Evolutionary conservation across 2,329 filamentous ascomycete genomes (phyloP).

Genomic region (Daldinia eschscholtzii): DNA sequence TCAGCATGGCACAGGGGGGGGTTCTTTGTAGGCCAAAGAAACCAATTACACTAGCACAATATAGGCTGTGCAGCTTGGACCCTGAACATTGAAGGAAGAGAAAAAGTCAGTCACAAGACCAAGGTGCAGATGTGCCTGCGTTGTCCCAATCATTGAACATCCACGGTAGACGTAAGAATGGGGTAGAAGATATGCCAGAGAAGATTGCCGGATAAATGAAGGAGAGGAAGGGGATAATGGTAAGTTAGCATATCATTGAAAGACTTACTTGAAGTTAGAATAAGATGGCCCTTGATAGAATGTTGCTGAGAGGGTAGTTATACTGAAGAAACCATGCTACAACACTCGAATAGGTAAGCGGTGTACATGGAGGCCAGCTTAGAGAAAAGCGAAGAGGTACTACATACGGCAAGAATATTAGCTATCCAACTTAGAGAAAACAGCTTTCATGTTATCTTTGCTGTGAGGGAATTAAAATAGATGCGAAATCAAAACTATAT

Average conservation of each 20-base stretch:
- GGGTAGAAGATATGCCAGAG: not conserved
- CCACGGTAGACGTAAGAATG: not conserved
- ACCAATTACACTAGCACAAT: not conserved
- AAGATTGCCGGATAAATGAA: not conserved
- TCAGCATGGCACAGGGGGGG: not conserved
- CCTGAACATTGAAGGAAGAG: not conserved
- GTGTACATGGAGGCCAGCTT: no score
- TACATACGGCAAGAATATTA: not conserved
- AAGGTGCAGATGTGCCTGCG: not conserved
- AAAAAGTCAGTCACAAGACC: not conserved
- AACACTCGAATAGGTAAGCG: not conserved
- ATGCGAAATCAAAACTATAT: not conserved
- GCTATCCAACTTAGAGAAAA: not conserved
- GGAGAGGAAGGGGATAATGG: not conserved
- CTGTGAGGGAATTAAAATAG: not conserved
- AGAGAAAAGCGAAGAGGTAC: not conserved
- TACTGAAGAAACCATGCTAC: not conserved
- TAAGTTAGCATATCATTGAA: not conserved
- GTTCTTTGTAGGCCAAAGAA: not conserved
- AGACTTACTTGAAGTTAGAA: not conserved
- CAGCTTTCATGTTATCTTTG: not conserved
- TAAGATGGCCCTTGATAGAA: no score
- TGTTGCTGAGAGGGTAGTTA: not conserved
- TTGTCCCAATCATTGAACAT: not conserved
- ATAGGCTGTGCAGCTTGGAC: not conserved